Evolutionary conservation across 2,329 filamentous ascomycete species (phyloP).

Genomic region (Xylariaceae sp.): DNA sequence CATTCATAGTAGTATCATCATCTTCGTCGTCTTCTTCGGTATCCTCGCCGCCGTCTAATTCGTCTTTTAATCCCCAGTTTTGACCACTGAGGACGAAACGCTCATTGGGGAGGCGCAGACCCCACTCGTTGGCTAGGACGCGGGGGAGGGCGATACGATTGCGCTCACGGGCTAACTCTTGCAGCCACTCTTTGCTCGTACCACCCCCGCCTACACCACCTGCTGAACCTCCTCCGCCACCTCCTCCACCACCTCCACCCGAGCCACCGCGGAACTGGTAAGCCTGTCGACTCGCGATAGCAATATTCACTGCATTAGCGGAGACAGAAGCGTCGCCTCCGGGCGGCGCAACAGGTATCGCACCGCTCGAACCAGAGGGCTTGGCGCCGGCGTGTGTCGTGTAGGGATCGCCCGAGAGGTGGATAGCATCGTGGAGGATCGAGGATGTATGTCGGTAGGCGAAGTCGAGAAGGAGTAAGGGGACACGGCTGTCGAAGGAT

Average conservation of each 20-base stretch:
- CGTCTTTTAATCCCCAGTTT: constrained; percentile 60
- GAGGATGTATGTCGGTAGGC: constrained; percentile 76
- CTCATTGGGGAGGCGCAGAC: constrained; percentile 62
- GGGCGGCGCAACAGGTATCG: constrained; percentile 43
- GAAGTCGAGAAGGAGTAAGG: constrained; percentile 79
- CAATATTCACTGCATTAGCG: constrained; percentile 66
- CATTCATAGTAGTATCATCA: constrained; percentile 46
- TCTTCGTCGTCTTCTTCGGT: constrained; percentile 38
- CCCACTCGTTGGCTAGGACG: constrained; percentile 63
- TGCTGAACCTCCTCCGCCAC: constrained; percentile 38
- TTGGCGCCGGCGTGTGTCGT: constrained; percentile 52
- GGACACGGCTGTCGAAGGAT: constrained; percentile 76
- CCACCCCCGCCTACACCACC: constrained; percentile 44
- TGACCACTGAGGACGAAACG: constrained; percentile 64
- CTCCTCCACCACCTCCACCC: constrained; percentile 39
- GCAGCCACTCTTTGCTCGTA: constrained; percentile 69
- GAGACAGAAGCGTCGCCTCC: constrained; percentile 54
- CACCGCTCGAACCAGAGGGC: constrained; percentile 47
- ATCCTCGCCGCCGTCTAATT: constrained; percentile 48
- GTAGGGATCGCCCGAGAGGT: constrained; percentile 67
- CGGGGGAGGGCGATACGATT: constrained; percentile 64
- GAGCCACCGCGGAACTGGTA: constrained; percentile 63
- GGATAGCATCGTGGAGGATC: constrained; percentile 66
- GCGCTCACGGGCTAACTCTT: constrained; percentile 67
- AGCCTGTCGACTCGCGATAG: constrained; percentile 63